Conservation (phyloP, 306 rosid genomes). For the Senna tora region DNA sequence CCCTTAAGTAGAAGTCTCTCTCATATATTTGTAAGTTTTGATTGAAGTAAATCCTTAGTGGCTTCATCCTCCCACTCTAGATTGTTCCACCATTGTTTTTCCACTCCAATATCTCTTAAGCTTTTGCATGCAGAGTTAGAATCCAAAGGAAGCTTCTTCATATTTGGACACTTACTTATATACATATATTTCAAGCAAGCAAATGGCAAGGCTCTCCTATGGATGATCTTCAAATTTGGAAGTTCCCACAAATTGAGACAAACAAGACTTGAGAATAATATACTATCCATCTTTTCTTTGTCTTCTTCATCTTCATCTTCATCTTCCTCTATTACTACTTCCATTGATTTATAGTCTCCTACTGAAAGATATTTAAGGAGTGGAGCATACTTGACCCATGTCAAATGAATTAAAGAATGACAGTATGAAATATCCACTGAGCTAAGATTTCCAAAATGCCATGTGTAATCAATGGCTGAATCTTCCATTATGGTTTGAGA, state of each 20-base stretch:
- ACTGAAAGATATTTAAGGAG: neutral
- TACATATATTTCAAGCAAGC: neutral
- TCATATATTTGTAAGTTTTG: neutral
- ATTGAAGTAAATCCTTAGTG: neutral
- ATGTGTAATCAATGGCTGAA: neutral
- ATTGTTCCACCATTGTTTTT: neutral
- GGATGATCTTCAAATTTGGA: conserved; percentile 11
- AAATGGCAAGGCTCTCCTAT: conserved; percentile 15
- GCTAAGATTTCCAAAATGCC: neutral
- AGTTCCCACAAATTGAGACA: accelerated
- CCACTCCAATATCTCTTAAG: neutral
- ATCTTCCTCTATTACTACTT: conserved; percentile 17
- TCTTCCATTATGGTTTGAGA: neutral
- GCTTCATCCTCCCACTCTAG: conserved; percentile 33
- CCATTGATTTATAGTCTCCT: accelerated
- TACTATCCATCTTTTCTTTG: neutral
- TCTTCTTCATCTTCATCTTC: conserved; percentile 5
- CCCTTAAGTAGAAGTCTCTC: neutral
- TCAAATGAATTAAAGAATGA: conserved; percentile 10
- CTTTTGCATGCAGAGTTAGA: conserved; percentile 8
- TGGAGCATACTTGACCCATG: too few species aligned
- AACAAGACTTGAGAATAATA: conserved; percentile 19
- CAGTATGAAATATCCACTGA: accelerated
- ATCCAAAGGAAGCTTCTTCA: conserved; percentile 35
- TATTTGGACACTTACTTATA: neutral